These are phyloP conservation scores for Atkinsonella hypoxylon DNA, from an alignment of 2,329 filamentous ascomycete species.

Conservation along the genomic window DNA sequence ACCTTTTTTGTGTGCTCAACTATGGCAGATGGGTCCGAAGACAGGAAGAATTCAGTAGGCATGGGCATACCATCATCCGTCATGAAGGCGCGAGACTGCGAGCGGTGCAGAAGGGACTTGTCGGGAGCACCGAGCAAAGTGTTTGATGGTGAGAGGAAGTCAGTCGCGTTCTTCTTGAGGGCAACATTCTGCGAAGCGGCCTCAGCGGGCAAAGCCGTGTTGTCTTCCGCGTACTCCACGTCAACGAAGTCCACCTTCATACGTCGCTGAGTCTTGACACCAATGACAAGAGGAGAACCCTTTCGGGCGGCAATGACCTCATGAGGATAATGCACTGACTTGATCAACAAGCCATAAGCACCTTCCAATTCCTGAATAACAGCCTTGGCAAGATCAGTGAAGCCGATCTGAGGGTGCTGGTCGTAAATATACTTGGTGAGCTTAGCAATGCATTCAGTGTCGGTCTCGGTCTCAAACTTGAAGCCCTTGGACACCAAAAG, in stretches of 20 bases:
- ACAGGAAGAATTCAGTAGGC: constrained; percentile 98
- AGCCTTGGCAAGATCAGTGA: constrained; percentile 92
- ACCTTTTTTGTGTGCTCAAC: constrained; percentile 99
- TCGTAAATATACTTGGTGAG: constrained; percentile 97
- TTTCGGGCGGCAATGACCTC: constrained; percentile 97
- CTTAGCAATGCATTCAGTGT: constrained; percentile 98
- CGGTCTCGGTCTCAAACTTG: constrained; percentile 97
- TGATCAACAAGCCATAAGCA: constrained; percentile 92
- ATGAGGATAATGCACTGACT: constrained; percentile 96
- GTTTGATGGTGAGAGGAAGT: constrained; percentile 51
- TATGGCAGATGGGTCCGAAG: constrained; percentile 94
- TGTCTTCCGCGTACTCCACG: constrained; percentile 89
- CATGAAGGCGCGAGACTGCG: constrained; percentile 96
- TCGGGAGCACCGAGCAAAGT: constrained; percentile 73
- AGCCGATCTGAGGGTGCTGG: constrained; percentile 85
- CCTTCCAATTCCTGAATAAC: constrained; percentile 98
- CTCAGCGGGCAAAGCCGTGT: constrained; percentile 75
- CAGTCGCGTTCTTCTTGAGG: constrained; percentile 72
- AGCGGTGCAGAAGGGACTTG: constrained; percentile 96
- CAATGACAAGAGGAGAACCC: constrained; percentile 93
- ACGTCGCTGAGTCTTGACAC: constrained; percentile 92
- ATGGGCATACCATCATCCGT: constrained; percentile 97
- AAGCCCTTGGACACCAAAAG: constrained; percentile 90
- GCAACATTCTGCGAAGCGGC: constrained; percentile 92
- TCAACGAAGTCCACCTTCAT: constrained; percentile 99